Evolutionary conservation across 345 rosid species (phyloP).

Genomic region (Zanthoxylum bungeanum): DNA sequence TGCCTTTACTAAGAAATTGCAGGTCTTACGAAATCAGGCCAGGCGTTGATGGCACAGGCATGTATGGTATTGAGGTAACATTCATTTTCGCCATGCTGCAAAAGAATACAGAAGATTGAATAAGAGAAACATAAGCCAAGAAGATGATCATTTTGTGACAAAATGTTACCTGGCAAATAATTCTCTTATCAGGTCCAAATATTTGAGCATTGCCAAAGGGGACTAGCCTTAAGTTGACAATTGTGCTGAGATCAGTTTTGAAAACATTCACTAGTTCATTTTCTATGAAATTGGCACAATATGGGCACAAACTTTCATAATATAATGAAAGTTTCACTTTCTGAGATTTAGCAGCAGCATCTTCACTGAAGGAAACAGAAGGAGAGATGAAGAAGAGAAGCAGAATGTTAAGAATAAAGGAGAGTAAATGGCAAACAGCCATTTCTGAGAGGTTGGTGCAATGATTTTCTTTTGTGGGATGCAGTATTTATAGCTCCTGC

Average conservation of each 20-base stretch:
- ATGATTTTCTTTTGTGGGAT: not conserved
- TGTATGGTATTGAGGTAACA: constrained; percentile 59
- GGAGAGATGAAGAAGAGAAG: constrained; percentile 13
- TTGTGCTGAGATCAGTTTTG: constrained; percentile 21
- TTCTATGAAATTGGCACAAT: constrained; percentile 24
- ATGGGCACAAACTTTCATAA: constrained; percentile 38
- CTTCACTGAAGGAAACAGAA: no score
- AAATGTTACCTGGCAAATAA: constrained; percentile 38
- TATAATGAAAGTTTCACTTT: constrained; percentile 34
- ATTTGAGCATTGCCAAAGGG: constrained; percentile 38
- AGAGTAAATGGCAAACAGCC: constrained; percentile 14
- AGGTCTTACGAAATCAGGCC: constrained; percentile 44
- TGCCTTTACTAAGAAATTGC: not conserved
- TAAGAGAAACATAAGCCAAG: not conserved
- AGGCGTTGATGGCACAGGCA: constrained; percentile 52
- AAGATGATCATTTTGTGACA: not conserved
- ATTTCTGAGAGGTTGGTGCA: constrained; percentile 11
- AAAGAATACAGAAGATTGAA: not conserved
- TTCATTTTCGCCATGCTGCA: constrained; percentile 73
- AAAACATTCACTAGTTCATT: constrained; percentile 19
- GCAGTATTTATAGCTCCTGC: not conserved
- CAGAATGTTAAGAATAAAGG: constrained; percentile 11
- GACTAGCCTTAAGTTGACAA: constrained; percentile 33
- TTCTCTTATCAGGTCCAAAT: not conserved
- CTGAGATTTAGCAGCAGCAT: not conserved